Base-by-base conservation (phyloP, 805 yeast genomes). In the Candida andamanensis region DNA sequence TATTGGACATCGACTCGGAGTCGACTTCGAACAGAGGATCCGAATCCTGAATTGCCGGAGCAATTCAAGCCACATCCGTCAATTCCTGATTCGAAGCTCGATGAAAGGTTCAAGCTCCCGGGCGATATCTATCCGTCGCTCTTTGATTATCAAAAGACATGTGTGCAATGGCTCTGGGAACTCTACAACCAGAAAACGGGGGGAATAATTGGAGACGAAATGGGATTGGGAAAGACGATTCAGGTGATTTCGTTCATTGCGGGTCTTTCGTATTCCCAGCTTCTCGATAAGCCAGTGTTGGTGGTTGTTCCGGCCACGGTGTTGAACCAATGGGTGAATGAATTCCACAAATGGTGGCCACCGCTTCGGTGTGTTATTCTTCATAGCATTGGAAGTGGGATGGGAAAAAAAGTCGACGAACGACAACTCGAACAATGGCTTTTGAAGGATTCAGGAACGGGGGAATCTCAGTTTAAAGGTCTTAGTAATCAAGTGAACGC, bases 311-410 rank as follows among this genome's bases (percentile, higher is more conserved):
- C 98, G 0, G 97, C 97, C 0, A 92, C 98, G 0, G 97, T 92
- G 0, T 63, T 92, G 69, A 82, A 78, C 39, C 98, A 92, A 50
- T 92, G 98, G 98, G 90, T 86, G n/a, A 81, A 80, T 40, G 98
- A 92, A 56, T 76, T 92, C 29, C 97, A 90, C 46, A 74, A 80
- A 30, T 92, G 98, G 98, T 92, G 97, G 97, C 97, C 97, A 3
- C 86, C 97, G 0, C 67, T 92, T 17, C 58, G 98, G 39, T 77
- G 87, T 4, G 77, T 85, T 4, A 85, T 92, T 29, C 58, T 92
- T 19, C 98, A 92, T 54, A 80, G 96, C 1, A 92, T 87, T 29
- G 98, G 98, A 0, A 64, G 86, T 1, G 97, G 95, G 1, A 80
- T 90, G 89, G 40, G 47, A 2, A 46, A 45, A 14, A 44, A 52